Conservation (phyloP, 495 filamentous ascomycete genomes). For the Talaromyces ruber region DNA sequence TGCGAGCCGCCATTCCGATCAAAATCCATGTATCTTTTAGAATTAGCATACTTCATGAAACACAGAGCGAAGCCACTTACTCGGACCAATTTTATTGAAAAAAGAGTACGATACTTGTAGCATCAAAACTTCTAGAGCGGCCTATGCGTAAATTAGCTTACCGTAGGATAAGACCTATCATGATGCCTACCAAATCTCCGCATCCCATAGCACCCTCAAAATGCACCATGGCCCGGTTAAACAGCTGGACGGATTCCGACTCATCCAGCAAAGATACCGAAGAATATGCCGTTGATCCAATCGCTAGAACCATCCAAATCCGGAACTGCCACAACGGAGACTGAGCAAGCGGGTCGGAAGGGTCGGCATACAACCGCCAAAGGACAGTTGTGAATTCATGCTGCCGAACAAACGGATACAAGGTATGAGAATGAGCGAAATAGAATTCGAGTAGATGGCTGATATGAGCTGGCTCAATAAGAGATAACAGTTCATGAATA, state of each 20-base stretch:
- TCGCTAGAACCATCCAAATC: conserved; percentile 34
- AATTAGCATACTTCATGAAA: not conserved
- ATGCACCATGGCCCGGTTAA: conserved; percentile 28
- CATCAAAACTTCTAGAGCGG: conserved; percentile 29
- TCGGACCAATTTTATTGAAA: conserved; percentile 33
- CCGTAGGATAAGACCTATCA: not conserved
- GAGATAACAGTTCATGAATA: conserved; percentile 3
- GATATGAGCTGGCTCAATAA: conserved; percentile 18
- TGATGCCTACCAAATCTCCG: conserved; percentile 23
- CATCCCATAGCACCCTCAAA: conserved; percentile 26
- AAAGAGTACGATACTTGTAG: conserved; percentile 34
- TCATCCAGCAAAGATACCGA: conserved; percentile 30
- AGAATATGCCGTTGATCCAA: conserved; percentile 28
- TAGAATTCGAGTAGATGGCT: conserved; percentile 25
- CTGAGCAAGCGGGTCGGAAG: conserved; percentile 15
- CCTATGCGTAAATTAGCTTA: conserved; percentile 10
- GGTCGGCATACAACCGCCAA: conserved; percentile 19
- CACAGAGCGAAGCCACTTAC: conserved; percentile 9
- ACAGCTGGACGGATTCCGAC: conserved; percentile 24
- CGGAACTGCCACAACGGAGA: conserved; percentile 23
- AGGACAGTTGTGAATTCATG: conserved; percentile 20
- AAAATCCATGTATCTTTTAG: conserved; percentile 24
- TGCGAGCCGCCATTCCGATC: conserved; percentile 22
- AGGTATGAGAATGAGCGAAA: conserved; percentile 32
- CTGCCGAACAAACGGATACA: conserved; percentile 27